phyloP scores from a whole-genome alignment of 257 asterid genomes.

The Plectranthus barbatus region DNA sequence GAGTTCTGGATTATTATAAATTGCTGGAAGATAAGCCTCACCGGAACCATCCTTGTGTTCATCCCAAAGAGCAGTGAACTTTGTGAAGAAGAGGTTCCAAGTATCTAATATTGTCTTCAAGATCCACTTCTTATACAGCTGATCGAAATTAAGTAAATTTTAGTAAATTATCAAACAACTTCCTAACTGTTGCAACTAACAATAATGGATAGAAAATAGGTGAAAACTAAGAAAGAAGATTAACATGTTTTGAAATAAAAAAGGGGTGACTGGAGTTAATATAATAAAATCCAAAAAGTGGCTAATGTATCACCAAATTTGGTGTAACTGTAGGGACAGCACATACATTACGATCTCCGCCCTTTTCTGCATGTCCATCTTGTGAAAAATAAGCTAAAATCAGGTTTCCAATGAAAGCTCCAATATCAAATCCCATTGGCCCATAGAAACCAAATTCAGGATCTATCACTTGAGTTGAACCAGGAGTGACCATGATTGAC shows the following conservation, averaged over 20 bases:
- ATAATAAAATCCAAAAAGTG: no score
- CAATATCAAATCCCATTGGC: slow-evolving; percentile 92
- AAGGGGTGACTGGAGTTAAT: background rate
- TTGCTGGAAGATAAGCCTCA: slow-evolving; percentile 85
- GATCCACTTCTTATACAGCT: slow-evolving; percentile 79
- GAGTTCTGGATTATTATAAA: slow-evolving; percentile 63
- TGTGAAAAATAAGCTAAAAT: slow-evolving; percentile 86
- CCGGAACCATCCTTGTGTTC: slow-evolving; percentile 84
- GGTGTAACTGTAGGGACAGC: background rate
- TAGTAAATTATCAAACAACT: no score
- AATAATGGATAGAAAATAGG: no score
- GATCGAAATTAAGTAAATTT: slow-evolving; percentile 8
- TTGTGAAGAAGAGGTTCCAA: slow-evolving; percentile 74
- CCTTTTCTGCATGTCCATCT: slow-evolving; percentile 74
- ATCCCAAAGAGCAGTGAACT: slow-evolving; percentile 87
- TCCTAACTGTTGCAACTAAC: no score
- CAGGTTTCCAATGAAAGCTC: slow-evolving; percentile 88
- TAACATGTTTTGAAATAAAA: background rate
- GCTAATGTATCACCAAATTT: background rate
- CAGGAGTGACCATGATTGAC: slow-evolving; percentile 78
- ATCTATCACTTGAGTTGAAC: slow-evolving; percentile 89
- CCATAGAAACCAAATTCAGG: slow-evolving; percentile 91
- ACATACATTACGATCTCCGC: slow-evolving; percentile 62
- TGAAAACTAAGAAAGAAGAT: background rate
- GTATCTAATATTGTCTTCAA: slow-evolving; percentile 72